These are phyloP conservation scores for Chrysanthemum seticuspe DNA, from an alignment of 129 eudicot species.

Conservation along the genomic window DNA sequence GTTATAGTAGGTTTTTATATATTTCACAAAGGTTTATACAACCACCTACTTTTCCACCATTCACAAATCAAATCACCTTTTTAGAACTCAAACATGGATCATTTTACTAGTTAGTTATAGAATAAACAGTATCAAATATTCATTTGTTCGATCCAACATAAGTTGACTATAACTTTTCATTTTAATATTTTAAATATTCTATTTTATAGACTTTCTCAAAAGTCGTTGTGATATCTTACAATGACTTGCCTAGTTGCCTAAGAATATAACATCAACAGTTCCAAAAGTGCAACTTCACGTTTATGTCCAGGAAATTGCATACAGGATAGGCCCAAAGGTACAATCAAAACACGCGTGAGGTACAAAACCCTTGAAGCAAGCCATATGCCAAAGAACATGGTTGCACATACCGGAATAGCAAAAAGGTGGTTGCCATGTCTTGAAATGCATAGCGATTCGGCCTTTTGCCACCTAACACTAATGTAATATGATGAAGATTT, in stretches of 20 bases:
- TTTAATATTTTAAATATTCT: background rate
- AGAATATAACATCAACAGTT: background rate
- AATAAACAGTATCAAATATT: background rate
- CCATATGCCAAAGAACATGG: background rate
- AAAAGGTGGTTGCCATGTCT: background rate
- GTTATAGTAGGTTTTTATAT: no score
- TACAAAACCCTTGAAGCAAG: background rate
- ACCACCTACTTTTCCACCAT: no score
- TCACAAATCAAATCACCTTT: no score
- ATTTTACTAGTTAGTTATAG: no score
- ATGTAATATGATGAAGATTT: slow-evolving; percentile 14
- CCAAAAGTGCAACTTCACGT: background rate
- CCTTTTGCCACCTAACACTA: slow-evolving; percentile 8
- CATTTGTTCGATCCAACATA: background rate
- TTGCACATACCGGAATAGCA: background rate
- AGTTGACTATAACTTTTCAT: background rate
- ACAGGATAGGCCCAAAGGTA: slow-evolving; percentile 1
- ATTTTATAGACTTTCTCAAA: background rate
- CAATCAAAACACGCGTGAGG: slow-evolving; percentile 7
- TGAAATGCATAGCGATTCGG: background rate
- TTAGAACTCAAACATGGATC: no score
- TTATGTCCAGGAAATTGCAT: background rate
- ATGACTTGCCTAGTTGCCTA: background rate
- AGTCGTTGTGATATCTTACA: background rate
- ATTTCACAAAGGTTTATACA: no score